Evolutionary conservation across 2,329 filamentous ascomycete species (phyloP).

Genomic region (Ophiostoma montium): DNA sequence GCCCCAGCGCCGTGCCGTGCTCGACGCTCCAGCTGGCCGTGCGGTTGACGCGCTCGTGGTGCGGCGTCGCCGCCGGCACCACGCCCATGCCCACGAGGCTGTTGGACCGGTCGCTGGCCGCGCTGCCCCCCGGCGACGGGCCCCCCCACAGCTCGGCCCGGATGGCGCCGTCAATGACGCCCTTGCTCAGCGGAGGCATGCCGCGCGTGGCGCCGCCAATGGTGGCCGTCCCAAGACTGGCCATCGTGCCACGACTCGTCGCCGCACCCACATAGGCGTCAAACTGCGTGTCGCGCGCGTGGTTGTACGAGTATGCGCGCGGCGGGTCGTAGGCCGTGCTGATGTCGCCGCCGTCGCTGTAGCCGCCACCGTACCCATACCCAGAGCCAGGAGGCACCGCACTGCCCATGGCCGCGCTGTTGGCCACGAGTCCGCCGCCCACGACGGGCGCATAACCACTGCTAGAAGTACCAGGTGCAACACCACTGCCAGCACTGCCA

Average conservation of each 20-base stretch:
- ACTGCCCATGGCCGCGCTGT: slow-evolving; percentile 7
- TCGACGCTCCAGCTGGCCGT: slow-evolving; percentile 24
- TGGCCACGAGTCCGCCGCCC: background rate
- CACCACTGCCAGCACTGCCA: background rate
- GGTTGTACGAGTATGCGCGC: slow-evolving; percentile 15
- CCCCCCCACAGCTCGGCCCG: slow-evolving; percentile 21
- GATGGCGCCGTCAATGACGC: slow-evolving; percentile 21
- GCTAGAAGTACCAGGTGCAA: too few species aligned
- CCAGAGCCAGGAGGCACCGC: slow-evolving; percentile 6
- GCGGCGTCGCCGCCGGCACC: slow-evolving; percentile 8
- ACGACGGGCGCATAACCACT: too few species aligned
- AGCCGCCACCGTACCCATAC: slow-evolving; percentile 1
- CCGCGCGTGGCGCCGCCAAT: slow-evolving; percentile 3
- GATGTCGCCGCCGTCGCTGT: slow-evolving; percentile 9
- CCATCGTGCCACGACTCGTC: too few species aligned
- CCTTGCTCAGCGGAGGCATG: slow-evolving; percentile 12
- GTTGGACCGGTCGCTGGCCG: slow-evolving; percentile 14
- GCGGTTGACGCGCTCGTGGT: slow-evolving; percentile 15
- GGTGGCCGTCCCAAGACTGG: too few species aligned
- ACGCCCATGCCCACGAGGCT: slow-evolving; percentile 17
- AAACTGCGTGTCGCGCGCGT: slow-evolving; percentile 18
- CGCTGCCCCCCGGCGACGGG: background rate
- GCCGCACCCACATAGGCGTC: slow-evolving; percentile 14
- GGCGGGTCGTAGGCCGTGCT: slow-evolving; percentile 10
- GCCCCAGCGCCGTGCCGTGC: slow-evolving; percentile 13